These are phyloP conservation scores for Pisolithus sp. DNA, from an alignment of 768 basidiomycete genomes.

Conservation along the genomic window DNA sequence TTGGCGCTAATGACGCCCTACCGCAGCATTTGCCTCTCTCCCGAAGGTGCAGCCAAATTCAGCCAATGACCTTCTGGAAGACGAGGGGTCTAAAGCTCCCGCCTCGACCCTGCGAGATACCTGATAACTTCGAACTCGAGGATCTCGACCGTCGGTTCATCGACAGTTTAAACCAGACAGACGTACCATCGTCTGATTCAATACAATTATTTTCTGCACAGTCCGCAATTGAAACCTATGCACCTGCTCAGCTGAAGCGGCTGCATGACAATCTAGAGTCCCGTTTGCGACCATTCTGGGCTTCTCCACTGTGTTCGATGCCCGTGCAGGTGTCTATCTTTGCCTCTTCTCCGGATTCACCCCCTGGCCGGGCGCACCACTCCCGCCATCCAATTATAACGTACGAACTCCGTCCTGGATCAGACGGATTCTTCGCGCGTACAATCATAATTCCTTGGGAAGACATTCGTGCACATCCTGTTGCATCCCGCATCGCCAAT, in stretches of 20 bases:
- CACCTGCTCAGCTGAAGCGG: slow-evolving; percentile 36
- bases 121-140: slow-evolving; percentile 51
- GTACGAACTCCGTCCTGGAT: slow-evolving; percentile 47
- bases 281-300: slow-evolving; percentile 78
- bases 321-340: slow-evolving; percentile 60
- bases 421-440: slow-evolving; percentile 70
- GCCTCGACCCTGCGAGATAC: slow-evolving; percentile 52
- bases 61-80: slow-evolving; percentile 14
- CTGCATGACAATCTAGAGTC: slow-evolving; percentile 72
- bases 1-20: slow-evolving; percentile 1
- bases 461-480: slow-evolving; percentile 54
- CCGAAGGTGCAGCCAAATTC: slow-evolving; percentile 46
- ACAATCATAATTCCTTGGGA: slow-evolving; percentile 66
- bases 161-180: slow-evolving; percentile 14
- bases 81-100: slow-evolving; percentile 38
- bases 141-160: slow-evolving; percentile 48
- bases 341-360: slow-evolving; percentile 19
- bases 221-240: slow-evolving; percentile 14
- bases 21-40: slow-evolving; percentile 63
- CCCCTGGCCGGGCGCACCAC: slow-evolving; percentile 20
- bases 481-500: slow-evolving; percentile 50
- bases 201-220: slow-evolving; percentile 9
- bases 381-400: slow-evolving; percentile 42
- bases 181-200: slow-evolving; percentile 1
- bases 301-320: slow-evolving; percentile 59